Percentiles rank a stretch among this genome's conserved stretches.
Conservation (phyloP, 75 land plant species). For the Isoetes taiwanensis region DNA sequence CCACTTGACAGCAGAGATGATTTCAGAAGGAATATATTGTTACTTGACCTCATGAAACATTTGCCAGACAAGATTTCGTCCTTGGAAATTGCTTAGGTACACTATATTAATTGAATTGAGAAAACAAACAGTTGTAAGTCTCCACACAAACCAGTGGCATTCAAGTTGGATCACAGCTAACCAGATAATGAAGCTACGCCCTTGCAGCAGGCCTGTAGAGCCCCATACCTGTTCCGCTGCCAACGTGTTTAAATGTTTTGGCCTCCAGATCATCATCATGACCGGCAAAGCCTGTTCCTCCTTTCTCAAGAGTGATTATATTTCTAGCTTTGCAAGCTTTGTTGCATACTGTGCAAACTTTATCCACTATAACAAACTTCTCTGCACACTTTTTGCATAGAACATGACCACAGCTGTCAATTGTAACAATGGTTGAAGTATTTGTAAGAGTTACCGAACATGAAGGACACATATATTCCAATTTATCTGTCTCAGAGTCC, state of each 20-base stretch:
- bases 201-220: slow-evolving; percentile 65
- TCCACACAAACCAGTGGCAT: too few relatives aligned
- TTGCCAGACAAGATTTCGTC: too few relatives aligned
- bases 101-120: too few relatives aligned
- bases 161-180: slow-evolving; percentile 18
- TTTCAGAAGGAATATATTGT: too few relatives aligned
- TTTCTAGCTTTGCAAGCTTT: slow-evolving; percentile 65
- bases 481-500: slow-evolving; percentile 29
- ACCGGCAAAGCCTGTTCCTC: slow-evolving; percentile 88
- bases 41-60: too few relatives aligned
- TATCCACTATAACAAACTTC: slow-evolving; percentile 56
- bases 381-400: slow-evolving; percentile 90
- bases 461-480: slow-evolving; percentile 75
- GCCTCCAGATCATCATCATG: slow-evolving; percentile 85
- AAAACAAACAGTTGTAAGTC: too few relatives aligned
- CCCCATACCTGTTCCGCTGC: slow-evolving; percentile 90
- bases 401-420: slow-evolving; percentile 86
- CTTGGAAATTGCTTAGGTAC: too few relatives aligned
- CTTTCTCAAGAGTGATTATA: slow-evolving; percentile 60
- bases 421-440: slow-evolving; percentile 47
- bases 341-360: slow-evolving; percentile 60
- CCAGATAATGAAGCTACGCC: slow-evolving; percentile 5
- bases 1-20: too few relatives aligned
- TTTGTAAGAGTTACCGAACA: slow-evolving; percentile 85
- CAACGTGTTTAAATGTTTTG: slow-evolving; percentile 83